A percentile compares a stretch with the other conserved stretches of the same genome.
Evolutionary conservation across 371 early-diverging fungal genomes (phyloP).

Genomic region (Rhizomucor miehei): DNA sequence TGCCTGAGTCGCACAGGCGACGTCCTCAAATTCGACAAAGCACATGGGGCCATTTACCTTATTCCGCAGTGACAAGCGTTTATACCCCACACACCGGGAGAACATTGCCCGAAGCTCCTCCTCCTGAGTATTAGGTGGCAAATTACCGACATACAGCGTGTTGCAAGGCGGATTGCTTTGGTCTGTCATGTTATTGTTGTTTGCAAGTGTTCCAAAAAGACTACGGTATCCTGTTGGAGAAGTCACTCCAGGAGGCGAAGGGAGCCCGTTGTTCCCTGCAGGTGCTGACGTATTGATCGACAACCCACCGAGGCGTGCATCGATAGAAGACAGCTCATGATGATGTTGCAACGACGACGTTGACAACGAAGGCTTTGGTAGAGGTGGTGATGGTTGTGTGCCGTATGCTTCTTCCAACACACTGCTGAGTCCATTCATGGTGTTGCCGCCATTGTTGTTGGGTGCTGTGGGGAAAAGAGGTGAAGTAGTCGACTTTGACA

Average conservation of each 20-base stretch:
- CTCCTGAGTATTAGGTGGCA: conserved; percentile 79
- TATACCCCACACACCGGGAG: conserved; percentile 74
- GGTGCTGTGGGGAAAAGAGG: neutral
- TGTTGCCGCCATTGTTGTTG: neutral
- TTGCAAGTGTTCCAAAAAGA: conserved; percentile 12
- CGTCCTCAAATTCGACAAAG: conserved; percentile 89
- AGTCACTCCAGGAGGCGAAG: conserved; percentile 14
- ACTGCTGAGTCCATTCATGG: conserved; percentile 4
- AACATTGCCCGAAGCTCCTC: conserved; percentile 83
- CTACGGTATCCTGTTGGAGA: conserved; percentile 12
- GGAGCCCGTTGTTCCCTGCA: conserved; percentile 4
- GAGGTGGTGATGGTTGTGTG: conserved; percentile 10
- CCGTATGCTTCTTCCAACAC: conserved; percentile 8
- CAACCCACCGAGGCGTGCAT: conserved; percentile 10
- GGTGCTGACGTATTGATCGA: conserved; percentile 11
- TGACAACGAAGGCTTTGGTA: conserved; percentile 9
- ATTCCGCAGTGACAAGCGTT: conserved; percentile 79
- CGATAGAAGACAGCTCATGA: neutral
- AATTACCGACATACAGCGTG: conserved; percentile 94
- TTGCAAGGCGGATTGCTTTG: conserved; percentile 97
- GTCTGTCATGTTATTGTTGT: conserved; percentile 26
- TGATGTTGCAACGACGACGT: conserved; percentile 1
- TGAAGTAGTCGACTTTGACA: neutral
- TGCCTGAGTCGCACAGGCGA: conserved; percentile 82
- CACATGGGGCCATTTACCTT: conserved; percentile 88